A percentile compares a stretch with the other conserved stretches of the same genome.
phyloP scores from a whole-genome alignment of 2,329 filamentous ascomycete genomes.

The Trichoderma sp. region DNA sequence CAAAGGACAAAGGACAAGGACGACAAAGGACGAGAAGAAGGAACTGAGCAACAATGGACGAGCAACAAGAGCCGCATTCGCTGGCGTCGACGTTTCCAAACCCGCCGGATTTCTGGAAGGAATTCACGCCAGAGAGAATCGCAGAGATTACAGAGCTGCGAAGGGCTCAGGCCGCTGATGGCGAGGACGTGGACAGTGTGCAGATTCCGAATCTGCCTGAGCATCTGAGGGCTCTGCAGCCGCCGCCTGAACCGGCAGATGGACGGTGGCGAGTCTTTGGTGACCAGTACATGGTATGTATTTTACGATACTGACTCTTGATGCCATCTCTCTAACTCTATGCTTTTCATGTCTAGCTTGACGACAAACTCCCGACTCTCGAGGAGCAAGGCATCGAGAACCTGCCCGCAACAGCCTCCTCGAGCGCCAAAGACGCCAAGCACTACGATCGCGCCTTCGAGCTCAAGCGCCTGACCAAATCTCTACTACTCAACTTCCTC shows the following conservation, averaged over 20 bases:
- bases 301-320: neutral
- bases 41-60: neutral
- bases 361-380: slow-evolving; percentile 64
- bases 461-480: slow-evolving; percentile 77
- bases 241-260: slow-evolving; percentile 69
- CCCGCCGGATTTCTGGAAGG: slow-evolving; percentile 85
- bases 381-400: slow-evolving; percentile 69
- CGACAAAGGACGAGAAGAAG: neutral
- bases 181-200: slow-evolving; percentile 26
- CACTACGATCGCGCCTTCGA: slow-evolving; percentile 64
- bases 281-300: slow-evolving; percentile 56
- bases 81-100: slow-evolving; percentile 72
- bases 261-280: slow-evolving; percentile 77
- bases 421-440: slow-evolving; percentile 48
- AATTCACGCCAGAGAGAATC: slow-evolving; percentile 77
- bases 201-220: slow-evolving; percentile 56
- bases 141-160: slow-evolving; percentile 51
- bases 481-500: slow-evolving; percentile 82
- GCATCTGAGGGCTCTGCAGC: slow-evolving; percentile 75
- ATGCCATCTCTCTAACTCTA: neutral
- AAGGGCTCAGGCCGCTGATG: slow-evolving; percentile 33
- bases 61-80: slow-evolving; percentile 46
- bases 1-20: neutral
- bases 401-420: slow-evolving; percentile 47
- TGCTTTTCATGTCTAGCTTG: slow-evolving; percentile 39